A percentile compares a stretch with the other conserved stretches of the same genome.
These are phyloP conservation scores for Acacia pycnantha DNA, from an alignment of 331 rosid genomes.

Conservation along the genomic window DNA sequence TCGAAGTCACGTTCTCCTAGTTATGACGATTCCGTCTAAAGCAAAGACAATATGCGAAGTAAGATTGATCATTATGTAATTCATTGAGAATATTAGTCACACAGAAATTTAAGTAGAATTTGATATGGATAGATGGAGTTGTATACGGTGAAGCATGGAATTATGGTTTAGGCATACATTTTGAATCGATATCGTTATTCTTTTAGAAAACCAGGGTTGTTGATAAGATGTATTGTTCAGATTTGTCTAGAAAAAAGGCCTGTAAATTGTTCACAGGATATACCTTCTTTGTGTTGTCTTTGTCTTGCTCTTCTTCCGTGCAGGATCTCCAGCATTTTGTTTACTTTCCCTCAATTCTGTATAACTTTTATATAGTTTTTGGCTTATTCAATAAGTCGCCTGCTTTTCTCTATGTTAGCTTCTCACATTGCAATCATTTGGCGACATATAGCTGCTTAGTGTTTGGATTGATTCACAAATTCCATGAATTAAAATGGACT, in stretches of 20 bases:
- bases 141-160: constrained; percentile 23
- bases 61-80: constrained; percentile 8
- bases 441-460: background rate
- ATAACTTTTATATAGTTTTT: background rate
- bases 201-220: constrained; percentile 7
- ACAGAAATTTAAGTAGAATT: background rate
- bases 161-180: constrained; percentile 11
- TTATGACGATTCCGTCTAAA: constrained; percentile 28
- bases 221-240: background rate
- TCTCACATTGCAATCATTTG: background rate
- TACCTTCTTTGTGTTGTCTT: background rate
- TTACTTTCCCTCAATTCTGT: background rate
- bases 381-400: background rate
- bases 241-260: background rate
- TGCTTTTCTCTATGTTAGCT: background rate
- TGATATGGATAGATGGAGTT: constrained; percentile 8
- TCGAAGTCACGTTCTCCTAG: constrained; percentile 30
- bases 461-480: constrained; percentile 4
- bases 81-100: constrained; percentile 6
- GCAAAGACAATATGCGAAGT: constrained; percentile 4
- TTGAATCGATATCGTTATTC: background rate
- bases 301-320: background rate
- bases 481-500: constrained; percentile 1
- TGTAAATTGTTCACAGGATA: constrained; percentile 3
- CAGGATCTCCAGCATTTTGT: background rate